phyloP scores from a whole-genome alignment of 2,329 filamentous ascomycete species.

The Fusarium fujikuroi region DNA sequence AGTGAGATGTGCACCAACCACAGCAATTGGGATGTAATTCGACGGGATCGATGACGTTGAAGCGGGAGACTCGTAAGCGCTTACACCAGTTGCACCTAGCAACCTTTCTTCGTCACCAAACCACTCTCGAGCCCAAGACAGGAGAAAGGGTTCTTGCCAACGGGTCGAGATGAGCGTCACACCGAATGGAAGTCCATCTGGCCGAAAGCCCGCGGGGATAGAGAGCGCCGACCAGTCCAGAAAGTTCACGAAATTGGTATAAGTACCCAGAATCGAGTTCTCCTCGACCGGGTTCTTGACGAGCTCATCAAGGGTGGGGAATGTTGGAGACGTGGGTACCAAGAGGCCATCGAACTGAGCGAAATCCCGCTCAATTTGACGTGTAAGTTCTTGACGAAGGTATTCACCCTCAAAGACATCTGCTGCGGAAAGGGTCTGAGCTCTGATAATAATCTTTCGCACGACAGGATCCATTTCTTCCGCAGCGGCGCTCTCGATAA shows the following conservation, averaged over 20 bases:
- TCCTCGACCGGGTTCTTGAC: conserved; percentile 61
- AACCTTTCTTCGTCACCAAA: conserved; percentile 30
- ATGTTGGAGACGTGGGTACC: conserved; percentile 66
- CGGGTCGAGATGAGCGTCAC: conserved; percentile 51
- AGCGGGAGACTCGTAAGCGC: not conserved
- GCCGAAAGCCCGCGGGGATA: conserved; percentile 60
- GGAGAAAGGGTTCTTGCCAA: conserved; percentile 50
- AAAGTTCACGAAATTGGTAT: conserved; percentile 71
- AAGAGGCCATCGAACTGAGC: conserved; percentile 59
- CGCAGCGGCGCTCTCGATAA: conserved; percentile 52
- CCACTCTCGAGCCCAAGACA: conserved; percentile 46
- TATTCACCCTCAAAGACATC: conserved; percentile 58
- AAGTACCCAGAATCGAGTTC: conserved; percentile 65
- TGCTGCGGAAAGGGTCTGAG: conserved; percentile 55
- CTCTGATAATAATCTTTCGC: conserved; percentile 51
- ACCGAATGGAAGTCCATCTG: conserved; percentile 52
- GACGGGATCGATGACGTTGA: not conserved
- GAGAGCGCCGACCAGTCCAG: conserved; percentile 66
- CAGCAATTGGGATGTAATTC: conserved; percentile 41
- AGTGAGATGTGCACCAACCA: conserved; percentile 51
- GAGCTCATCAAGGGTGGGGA: conserved; percentile 63
- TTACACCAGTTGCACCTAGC: conserved; percentile 46
- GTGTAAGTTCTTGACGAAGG: conserved; percentile 51
- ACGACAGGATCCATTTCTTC: conserved; percentile 52
- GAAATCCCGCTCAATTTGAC: conserved; percentile 54